Percentiles rank a stretch among this genome's conserved stretches.
Evolutionary conservation across 371 early-diverging fungal genomes (phyloP).

Genomic region (Umbelopsis sp.): DNA sequence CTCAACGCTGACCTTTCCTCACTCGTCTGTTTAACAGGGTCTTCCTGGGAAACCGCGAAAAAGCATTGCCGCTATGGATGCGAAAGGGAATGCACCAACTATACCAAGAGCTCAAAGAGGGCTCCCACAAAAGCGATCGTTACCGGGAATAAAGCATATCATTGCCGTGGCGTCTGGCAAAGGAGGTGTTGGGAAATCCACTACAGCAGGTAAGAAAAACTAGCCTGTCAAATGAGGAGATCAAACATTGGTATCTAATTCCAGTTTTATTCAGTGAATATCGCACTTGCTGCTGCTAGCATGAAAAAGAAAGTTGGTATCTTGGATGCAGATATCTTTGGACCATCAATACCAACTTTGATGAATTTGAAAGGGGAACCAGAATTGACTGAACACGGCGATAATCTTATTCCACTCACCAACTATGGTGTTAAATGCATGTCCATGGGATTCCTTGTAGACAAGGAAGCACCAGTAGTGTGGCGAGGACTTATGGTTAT

Average conservation of each 20-base stretch:
- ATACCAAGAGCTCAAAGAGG: constrained; percentile 68
- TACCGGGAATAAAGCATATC: constrained; percentile 70
- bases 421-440: constrained; percentile 90
- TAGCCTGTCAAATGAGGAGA: not conserved
- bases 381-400: constrained; percentile 60
- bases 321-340: constrained; percentile 92
- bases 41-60: constrained; percentile 33
- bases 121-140: constrained; percentile 66
- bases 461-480: constrained; percentile 78
- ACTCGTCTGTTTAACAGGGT: constrained; percentile 30
- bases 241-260: not conserved
- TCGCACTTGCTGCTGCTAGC: constrained; percentile 74
- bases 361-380: constrained; percentile 84
- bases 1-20: too few relatives aligned
- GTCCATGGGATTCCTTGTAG: constrained; percentile 91
- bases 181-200: constrained; percentile 92
- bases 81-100: constrained; percentile 40
- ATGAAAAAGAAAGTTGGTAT: constrained; percentile 71
- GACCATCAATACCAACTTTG: constrained; percentile 86
- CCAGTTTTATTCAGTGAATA: constrained; percentile 60
- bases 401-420: constrained; percentile 67
- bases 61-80: constrained; percentile 21
- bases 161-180: constrained; percentile 89
- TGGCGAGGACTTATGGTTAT: constrained; percentile 96
- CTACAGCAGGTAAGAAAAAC: constrained; percentile 68